Evolutionary conservation across 106 monocot genomes (phyloP).

Genomic region (Posidonia australis): DNA sequence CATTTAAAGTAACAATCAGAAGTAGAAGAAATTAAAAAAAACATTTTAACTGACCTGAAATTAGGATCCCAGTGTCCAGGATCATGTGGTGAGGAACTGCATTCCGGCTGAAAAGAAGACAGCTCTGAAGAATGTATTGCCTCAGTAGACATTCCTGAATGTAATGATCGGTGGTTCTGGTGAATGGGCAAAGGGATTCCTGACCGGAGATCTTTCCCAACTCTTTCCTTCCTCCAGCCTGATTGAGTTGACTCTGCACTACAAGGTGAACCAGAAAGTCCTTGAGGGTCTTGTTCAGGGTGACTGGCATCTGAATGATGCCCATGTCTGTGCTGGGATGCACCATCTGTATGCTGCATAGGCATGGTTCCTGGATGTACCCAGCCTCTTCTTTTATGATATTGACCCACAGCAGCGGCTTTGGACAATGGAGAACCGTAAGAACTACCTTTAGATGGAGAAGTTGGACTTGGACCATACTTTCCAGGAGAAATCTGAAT

Average conservation of each 20-base stretch:
- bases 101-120: conserved; percentile 34
- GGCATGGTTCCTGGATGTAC: conserved; percentile 26
- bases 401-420: conserved; percentile 42
- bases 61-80: conserved; percentile 97
- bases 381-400: conserved; percentile 48
- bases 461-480: conserved; percentile 56
- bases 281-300: conserved; percentile 31
- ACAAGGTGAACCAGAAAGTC: conserved; percentile 37
- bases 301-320: conserved; percentile 38
- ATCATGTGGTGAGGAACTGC: conserved; percentile 46
- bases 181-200: conserved; percentile 18
- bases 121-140: conserved; percentile 16
- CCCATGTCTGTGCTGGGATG: conserved; percentile 40
- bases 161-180: conserved; percentile 10
- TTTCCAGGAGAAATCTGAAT: conserved; percentile 58
- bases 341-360: conserved; percentile 36
- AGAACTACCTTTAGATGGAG: conserved; percentile 57
- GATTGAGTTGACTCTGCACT: conserved; percentile 25
- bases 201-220: conserved; percentile 17
- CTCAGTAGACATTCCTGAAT: conserved; percentile 6
- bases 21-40: background rate
- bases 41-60: conserved; percentile 51
- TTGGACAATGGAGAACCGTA: conserved; percentile 71
- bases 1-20: no score
- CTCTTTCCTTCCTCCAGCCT: conserved; percentile 44